Evolutionary conservation across 495 filamentous ascomycete genomes (phyloP).

Genomic region (Haplographium delicatum): DNA sequence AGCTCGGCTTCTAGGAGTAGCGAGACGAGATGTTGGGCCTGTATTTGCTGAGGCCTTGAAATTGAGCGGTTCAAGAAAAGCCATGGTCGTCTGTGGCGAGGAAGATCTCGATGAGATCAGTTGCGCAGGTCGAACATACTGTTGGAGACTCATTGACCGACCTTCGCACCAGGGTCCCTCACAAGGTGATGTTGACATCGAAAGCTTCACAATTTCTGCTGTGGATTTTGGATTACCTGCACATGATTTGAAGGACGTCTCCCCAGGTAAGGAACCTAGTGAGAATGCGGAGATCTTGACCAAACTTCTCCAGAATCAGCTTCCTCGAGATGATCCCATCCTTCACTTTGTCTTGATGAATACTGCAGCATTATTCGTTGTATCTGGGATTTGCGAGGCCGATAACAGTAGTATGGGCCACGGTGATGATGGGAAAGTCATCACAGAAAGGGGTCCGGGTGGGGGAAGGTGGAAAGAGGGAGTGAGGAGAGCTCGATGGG

Average conservation of each 20-base stretch:
- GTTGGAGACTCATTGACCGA: constrained; percentile 69
- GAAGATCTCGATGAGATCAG: constrained; percentile 95
- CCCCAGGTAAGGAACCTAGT: constrained; percentile 74
- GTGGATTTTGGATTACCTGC: constrained; percentile 75
- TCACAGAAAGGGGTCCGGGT: constrained; percentile 74
- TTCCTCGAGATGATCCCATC: constrained; percentile 73
- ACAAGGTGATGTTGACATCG: constrained; percentile 46
- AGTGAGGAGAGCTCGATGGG: constrained; percentile 75
- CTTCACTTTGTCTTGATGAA: constrained; percentile 93
- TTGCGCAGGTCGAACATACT: constrained; percentile 78
- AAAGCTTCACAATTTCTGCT: constrained; percentile 71
- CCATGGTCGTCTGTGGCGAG: constrained; percentile 85
- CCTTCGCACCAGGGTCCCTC: constrained; percentile 6
- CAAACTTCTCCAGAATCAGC: constrained; percentile 65
- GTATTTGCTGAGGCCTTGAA: constrained; percentile 82
- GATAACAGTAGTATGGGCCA: constrained; percentile 71
- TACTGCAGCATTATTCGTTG: constrained; percentile 79
- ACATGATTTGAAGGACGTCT: constrained; percentile 71
- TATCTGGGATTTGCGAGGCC: constrained; percentile 78
- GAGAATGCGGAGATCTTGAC: constrained; percentile 85
- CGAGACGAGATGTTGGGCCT: constrained; percentile 74
- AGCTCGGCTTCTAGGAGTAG: constrained; percentile 86
- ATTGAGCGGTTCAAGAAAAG: constrained; percentile 72
- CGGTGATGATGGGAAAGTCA: constrained; percentile 66
- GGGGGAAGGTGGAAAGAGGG: constrained; percentile 91